Evolutionary conservation across 495 filamentous ascomycete genomes (phyloP).

Genomic region (Oidiodendron maius): DNA sequence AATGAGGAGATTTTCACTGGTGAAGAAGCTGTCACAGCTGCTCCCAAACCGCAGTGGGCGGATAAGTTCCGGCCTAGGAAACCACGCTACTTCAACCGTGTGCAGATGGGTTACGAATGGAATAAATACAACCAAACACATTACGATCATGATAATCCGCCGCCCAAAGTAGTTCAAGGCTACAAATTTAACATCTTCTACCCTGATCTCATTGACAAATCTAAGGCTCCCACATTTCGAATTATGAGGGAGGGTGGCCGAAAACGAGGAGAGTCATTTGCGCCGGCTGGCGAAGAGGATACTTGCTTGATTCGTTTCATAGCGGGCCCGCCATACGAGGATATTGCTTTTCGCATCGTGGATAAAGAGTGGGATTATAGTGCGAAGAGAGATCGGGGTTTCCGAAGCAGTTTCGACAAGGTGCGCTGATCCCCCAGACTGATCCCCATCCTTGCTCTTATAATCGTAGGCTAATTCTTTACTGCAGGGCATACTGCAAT

Average conservation of each 20-base stretch:
- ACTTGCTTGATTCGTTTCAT: conserved; percentile 96
- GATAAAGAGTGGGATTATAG: conserved; percentile 99
- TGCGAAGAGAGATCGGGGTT: conserved; percentile 90
- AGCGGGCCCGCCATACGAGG: conserved; percentile 92
- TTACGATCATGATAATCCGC: conserved; percentile 98
- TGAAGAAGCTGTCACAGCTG: conserved; percentile 72
- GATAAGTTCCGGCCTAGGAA: conserved; percentile 88
- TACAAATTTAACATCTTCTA: conserved; percentile 99
- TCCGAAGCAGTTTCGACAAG: conserved; percentile 97
- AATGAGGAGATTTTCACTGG: conserved; percentile 95
- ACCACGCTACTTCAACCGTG: conserved; percentile 94
- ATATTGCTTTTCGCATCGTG: conserved; percentile 95
- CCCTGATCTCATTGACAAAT: conserved; percentile 94
- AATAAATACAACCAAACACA: conserved; percentile 99
- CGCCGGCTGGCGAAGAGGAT: conserved; percentile 94
- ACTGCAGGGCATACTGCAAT: conserved; percentile 80
- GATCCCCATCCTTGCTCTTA: neutral
- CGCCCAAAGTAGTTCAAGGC: conserved; percentile 95
- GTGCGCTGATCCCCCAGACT: conserved; percentile 41
- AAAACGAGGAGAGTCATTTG: conserved; percentile 84
- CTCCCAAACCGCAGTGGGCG: conserved; percentile 71
- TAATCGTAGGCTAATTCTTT: neutral
- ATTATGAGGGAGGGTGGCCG: conserved; percentile 90
- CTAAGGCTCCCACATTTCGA: conserved; percentile 87
- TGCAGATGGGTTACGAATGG: conserved; percentile 99